Base-by-base conservation (phyloP, 352 stramenopile species). In the Saprolegnia parasitica region DNA sequence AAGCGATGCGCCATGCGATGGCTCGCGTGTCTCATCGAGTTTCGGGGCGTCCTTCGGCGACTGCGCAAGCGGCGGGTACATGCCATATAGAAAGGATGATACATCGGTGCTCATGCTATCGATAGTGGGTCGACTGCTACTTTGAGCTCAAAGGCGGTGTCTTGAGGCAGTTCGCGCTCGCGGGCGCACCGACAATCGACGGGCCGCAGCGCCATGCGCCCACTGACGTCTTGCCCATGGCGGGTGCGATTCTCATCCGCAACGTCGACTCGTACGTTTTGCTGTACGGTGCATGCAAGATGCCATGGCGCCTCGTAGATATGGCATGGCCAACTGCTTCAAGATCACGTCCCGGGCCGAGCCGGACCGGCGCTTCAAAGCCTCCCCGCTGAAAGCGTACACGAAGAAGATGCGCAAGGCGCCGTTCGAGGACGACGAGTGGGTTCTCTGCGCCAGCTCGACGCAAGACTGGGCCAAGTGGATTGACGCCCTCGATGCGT, bases 191-290 rank as follows among this genome's bases (percentile, higher is more conserved):
- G 39, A 52, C 45, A 0, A 50, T 62, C 16, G 52, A 50, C 21
- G 20, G 62, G 32, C 80, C 78, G n/a, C 74, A 63, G 37, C 91
- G 83, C 39, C 89, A 77, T 0, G 81, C 90, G 56, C 81, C 83
- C 21, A 21, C 52, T 3, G 52, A 60, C n/a, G 35, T n/a, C 13
- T 71, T 95, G 16, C 77, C 87, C 56, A 72, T 95, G 10, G 81
- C 83, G 0, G 87, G 87, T 5, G 87, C 84, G 0, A 93, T 95
- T 47, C 84, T 95, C 24, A 87, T 95, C 54, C 87, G 91, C 49
- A 83, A 84, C 2, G 77, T 83, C 0, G 87, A 92, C 39, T 86
- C 80, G 54, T 81, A 81, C 0, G 76, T 76, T 29, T 42, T 32
- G 9, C 45, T 40, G 9, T 42, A 58, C 16, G 24, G 20, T 32